These are phyloP conservation scores for Syzygium syzygioides DNA, from an alignment of 441 rosid species.

Conservation along the genomic window DNA sequence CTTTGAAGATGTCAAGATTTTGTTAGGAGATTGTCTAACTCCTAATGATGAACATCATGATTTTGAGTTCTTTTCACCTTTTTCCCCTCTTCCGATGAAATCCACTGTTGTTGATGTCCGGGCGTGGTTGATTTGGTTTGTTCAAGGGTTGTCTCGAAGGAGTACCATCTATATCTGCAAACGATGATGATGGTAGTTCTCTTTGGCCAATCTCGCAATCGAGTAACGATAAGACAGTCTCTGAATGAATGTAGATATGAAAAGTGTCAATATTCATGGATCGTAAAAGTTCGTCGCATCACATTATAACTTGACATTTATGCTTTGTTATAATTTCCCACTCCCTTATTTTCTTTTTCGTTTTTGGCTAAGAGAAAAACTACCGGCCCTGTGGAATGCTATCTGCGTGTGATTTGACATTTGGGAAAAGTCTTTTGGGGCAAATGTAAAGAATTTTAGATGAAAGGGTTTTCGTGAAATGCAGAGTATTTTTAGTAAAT, in stretches of 20 bases:
- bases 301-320: not conserved
- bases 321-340: not conserved
- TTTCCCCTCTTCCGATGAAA: not conserved
- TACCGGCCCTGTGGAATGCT: not conserved
- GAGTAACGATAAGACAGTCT: not conserved
- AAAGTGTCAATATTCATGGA: not conserved
- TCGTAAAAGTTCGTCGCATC: not conserved
- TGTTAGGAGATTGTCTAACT: not conserved
- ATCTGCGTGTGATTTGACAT: no score
- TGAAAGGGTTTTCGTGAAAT: no score
- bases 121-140: not conserved
- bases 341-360: not conserved
- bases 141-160: not conserved
- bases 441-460: no score
- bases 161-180: not conserved
- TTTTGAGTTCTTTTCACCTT: not conserved
- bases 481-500: no score
- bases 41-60: not conserved
- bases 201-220: not conserved
- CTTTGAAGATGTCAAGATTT: not conserved
- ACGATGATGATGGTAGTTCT: not conserved
- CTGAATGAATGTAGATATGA: not conserved
- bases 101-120: not conserved
- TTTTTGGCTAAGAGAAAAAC: not conserved
- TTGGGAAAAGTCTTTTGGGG: no score